Evolutionary conservation across 352 stramenopile genomes (phyloP), one percentile per base, ranked within the genome.

Genomic region (Phytopythium chamaehyphon): DNA sequence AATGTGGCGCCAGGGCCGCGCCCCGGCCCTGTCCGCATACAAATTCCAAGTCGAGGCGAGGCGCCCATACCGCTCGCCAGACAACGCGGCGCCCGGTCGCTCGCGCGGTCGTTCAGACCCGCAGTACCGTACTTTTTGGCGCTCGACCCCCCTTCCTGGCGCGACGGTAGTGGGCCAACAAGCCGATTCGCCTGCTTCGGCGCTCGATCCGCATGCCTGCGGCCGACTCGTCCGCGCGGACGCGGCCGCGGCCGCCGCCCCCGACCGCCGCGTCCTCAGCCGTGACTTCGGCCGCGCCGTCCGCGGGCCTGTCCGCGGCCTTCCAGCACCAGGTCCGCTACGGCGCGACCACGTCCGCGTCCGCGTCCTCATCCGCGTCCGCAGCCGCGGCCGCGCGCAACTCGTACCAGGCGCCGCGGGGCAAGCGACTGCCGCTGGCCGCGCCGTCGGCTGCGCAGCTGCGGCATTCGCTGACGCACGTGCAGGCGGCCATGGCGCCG

Each of bases 391-490:
- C 7, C 28, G 31, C 60, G 22, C 59, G 66, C 51, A 45, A 62
- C 56, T 76, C 67, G 44, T 70, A 74, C 55, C 68, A 80, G 47
- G 64, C 76, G 38, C 51, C 66, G 26, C 24, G 52, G 35, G 33
- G 56, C 47, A 60, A 69, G 36, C 73, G 62, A 40, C 49, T 54
- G 54, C 64, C 57, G 19, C 63, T 16, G 22, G 55, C 54, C 54
- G 61, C 54, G 22, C 67, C 37, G 22, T 28, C 39, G 24, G 38
- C 49, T 1, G 28, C 49, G 12, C 56, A 70, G 10, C 54, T 76
- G 51, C 70, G 73, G 6, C 73, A 83, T 59, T 81, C 73, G 51
- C 67, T 83, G 37, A 70, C 64, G 31, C 64, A 83, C 54, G 69
- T 76, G 19, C 67, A 79, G 35, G 46, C 38, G 2, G 56, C 57